phyloP scores from a whole-genome alignment of 805 yeast species.

The Wickerhamomyces bisporus region DNA sequence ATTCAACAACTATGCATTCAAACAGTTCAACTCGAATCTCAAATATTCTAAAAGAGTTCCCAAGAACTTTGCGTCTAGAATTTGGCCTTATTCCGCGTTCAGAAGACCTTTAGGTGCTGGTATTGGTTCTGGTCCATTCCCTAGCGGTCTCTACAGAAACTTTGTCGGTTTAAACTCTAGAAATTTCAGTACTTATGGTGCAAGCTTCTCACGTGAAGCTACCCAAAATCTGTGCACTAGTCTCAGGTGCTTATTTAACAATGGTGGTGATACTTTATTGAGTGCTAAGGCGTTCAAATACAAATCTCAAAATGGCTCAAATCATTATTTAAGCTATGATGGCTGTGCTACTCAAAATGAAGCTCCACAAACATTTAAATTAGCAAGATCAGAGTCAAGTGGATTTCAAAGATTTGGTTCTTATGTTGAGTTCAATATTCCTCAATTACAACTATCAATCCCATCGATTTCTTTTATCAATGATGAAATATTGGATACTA shows the following conservation, averaged over 20 bases:
- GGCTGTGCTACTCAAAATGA: slow-evolving; percentile 23
- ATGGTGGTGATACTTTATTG: slow-evolving; percentile 25
- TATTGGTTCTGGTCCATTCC: slow-evolving; percentile 23
- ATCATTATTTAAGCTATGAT: slow-evolving; percentile 15
- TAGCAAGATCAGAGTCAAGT: slow-evolving; percentile 32
- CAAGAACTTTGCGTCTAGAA: background rate
- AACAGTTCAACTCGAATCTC: slow-evolving; percentile 5
- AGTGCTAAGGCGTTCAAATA: slow-evolving; percentile 12
- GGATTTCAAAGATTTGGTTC: slow-evolving; percentile 35
- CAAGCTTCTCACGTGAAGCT: slow-evolving; percentile 45
- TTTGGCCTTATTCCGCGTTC: slow-evolving; percentile 19
- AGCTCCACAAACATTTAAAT: slow-evolving; percentile 27
- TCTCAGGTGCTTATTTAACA: slow-evolving; percentile 33
- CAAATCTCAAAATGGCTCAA: slow-evolving; percentile 7
- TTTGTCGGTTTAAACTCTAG: slow-evolving; percentile 33
- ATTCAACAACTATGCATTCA: background rate
- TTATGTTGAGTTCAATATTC: slow-evolving; percentile 53
- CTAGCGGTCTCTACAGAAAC: slow-evolving; percentile 29
- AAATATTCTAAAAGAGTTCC: slow-evolving; percentile 3
- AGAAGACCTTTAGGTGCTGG: slow-evolving; percentile 14
- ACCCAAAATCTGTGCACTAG: slow-evolving; percentile 52
- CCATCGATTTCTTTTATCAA: slow-evolving; percentile 41
- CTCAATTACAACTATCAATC: slow-evolving; percentile 29
- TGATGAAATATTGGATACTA: slow-evolving; percentile 35
- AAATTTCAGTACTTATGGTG: slow-evolving; percentile 34